Evolutionary conservation across 208 protist species (phyloP).

Genomic region (Trypanosomatidae sp.): DNA sequence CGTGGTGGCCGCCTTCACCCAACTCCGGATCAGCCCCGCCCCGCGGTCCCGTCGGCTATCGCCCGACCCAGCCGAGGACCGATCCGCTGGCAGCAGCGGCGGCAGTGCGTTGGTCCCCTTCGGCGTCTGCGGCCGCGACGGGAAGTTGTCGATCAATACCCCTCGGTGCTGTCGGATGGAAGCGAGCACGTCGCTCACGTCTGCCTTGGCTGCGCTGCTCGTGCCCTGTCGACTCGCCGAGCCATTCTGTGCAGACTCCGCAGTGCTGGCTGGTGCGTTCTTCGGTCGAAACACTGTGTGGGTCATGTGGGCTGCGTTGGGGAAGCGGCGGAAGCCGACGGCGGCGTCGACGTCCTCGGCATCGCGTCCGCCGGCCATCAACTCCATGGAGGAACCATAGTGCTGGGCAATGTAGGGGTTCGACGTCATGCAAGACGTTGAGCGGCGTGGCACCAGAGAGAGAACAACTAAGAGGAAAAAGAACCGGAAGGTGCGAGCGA

Average conservation of each 20-base stretch:
- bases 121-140: conserved; percentile 35
- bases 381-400: conserved; percentile 52
- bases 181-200: conserved; percentile 8
- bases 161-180: conserved; percentile 8
- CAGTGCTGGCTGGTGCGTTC: conserved; percentile 7
- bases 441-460: conserved; percentile 4
- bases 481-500: conserved; percentile 4
- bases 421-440: conserved; percentile 61
- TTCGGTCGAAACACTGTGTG: conserved; percentile 57
- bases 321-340: conserved; percentile 52
- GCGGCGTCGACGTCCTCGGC: conserved; percentile 43
- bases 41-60: conserved; percentile 12
- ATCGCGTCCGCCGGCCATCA: conserved; percentile 6
- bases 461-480: conserved; percentile 16
- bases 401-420: conserved; percentile 78
- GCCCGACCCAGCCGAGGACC: not conserved
- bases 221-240: not conserved
- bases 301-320: conserved; percentile 57
- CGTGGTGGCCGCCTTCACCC: conserved; percentile 11
- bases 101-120: conserved; percentile 17
- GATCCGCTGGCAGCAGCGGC: conserved; percentile 30
- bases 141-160: conserved; percentile 27
- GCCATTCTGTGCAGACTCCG: not conserved
- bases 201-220: not conserved
- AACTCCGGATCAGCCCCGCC: conserved; percentile 13